Evolutionary conservation across 495 filamentous ascomycete genomes (phyloP).

Genomic region (Penicillium coprophilum): DNA sequence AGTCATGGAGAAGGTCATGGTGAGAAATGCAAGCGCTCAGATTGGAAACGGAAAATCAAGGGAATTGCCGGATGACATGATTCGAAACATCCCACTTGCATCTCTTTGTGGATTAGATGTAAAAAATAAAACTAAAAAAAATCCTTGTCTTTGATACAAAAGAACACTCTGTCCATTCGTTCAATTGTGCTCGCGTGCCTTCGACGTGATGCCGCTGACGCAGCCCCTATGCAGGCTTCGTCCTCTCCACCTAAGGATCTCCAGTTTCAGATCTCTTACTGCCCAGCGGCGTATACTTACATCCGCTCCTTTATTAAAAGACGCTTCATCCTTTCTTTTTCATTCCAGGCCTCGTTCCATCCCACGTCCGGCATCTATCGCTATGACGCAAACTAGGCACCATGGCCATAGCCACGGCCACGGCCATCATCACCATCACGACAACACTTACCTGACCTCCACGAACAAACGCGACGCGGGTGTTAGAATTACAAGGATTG

Average conservation of each 20-base stretch:
- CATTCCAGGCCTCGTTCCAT: constrained; percentile 28
- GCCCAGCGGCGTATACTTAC: constrained; percentile 33
- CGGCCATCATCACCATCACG: constrained; percentile 67
- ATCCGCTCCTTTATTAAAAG: constrained; percentile 22
- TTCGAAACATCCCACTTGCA: constrained; percentile 11
- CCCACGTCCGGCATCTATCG: constrained; percentile 18
- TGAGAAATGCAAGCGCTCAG: constrained; percentile 3
- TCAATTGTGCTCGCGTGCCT: constrained; percentile 26
- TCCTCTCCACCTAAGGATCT: constrained; percentile 31
- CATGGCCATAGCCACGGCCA: constrained; percentile 37
- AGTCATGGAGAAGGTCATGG: constrained; percentile 1
- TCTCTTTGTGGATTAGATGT: not conserved
- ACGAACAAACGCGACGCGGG: constrained; percentile 89
- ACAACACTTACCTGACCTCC: constrained; percentile 87
- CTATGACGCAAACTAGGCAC: constrained; percentile 43
- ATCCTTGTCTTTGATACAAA: constrained; percentile 13
- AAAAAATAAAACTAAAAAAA: not conserved
- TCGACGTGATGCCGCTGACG: constrained; percentile 44
- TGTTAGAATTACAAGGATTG: constrained; percentile 91
- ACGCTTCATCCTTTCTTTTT: constrained; percentile 17
- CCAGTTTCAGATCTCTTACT: constrained; percentile 14
- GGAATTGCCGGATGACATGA: constrained; percentile 34
- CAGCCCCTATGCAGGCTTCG: constrained; percentile 50
- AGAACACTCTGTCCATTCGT: constrained; percentile 28
- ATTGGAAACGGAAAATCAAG: constrained; percentile 18